A percentile compares a stretch with the other conserved stretches of the same genome.
These are phyloP conservation scores for Hypholoma fasciculare DNA, from an alignment of 768 basidiomycete species.

Conservation along the genomic window DNA sequence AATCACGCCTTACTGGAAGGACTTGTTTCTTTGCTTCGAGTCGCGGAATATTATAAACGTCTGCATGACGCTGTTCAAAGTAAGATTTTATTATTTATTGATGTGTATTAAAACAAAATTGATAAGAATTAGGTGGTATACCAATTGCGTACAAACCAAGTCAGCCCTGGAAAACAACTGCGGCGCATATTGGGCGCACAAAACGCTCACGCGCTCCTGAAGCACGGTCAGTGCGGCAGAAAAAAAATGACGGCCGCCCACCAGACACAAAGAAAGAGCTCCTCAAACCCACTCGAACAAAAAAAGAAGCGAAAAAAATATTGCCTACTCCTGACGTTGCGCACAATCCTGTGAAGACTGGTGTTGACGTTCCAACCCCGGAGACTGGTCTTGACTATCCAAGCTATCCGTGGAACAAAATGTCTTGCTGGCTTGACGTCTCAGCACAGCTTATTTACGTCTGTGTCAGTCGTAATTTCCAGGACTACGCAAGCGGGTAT, in stretches of 20 bases:
- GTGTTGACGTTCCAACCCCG: too few species aligned
- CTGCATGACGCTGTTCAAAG: too few species aligned
- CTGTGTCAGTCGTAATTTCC: background rate
- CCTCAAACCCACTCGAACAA: background rate
- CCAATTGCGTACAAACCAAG: background rate
- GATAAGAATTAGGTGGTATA: background rate
- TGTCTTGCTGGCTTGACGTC: conserved; percentile 23
- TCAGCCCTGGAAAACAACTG: background rate
- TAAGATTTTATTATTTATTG: too few species aligned
- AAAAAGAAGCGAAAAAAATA: background rate
- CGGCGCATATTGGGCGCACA: background rate
- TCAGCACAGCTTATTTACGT: conserved; percentile 14
- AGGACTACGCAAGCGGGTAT: background rate
- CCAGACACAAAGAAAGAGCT: conserved; percentile 14
- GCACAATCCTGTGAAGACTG: background rate
- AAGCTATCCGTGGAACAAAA: conserved; percentile 14
- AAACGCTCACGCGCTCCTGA: background rate
- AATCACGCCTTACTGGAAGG: too few species aligned
- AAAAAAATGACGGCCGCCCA: conserved; percentile 25
- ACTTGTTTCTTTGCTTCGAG: too few species aligned
- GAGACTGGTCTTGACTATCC: too few species aligned
- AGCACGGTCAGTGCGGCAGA: background rate
- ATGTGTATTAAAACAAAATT: too few species aligned
- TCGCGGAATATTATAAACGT: too few species aligned
- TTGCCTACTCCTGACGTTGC: background rate